A percentile compares a stretch with the other conserved stretches of the same genome.
phyloP scores from a whole-genome alignment of 2,329 filamentous ascomycete genomes.

The Kalmusia sp. region DNA sequence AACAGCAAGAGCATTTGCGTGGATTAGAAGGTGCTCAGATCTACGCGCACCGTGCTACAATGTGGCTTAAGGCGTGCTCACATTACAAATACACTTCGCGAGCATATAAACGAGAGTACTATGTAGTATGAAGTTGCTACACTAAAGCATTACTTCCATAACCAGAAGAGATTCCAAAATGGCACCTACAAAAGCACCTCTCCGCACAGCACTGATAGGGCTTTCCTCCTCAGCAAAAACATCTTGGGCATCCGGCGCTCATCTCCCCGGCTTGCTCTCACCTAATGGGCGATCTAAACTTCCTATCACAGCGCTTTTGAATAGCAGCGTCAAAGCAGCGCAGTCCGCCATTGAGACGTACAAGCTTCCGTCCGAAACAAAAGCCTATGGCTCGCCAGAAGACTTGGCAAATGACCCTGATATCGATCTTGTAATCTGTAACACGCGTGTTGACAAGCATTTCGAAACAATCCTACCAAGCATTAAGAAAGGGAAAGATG shows the following conservation, averaged over 20 bases:
- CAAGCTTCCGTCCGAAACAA: slow-evolving; percentile 45
- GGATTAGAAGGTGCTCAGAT: neutral
- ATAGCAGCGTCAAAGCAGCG: slow-evolving; percentile 52
- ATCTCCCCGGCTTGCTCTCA: slow-evolving; percentile 44
- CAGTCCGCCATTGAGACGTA: slow-evolving; percentile 50
- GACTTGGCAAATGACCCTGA: slow-evolving; percentile 51
- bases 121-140: neutral
- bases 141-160: neutral
- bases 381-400: slow-evolving; percentile 53
- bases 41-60: neutral
- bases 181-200: slow-evolving; percentile 11
- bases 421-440: slow-evolving; percentile 56
- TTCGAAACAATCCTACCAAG: slow-evolving; percentile 55
- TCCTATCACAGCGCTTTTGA: slow-evolving; percentile 56
- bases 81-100: slow-evolving; percentile 5
- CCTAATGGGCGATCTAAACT: slow-evolving; percentile 41
- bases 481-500: slow-evolving; percentile 59
- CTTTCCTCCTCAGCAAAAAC: slow-evolving; percentile 26
- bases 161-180: neutral
- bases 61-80: neutral
- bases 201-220: slow-evolving; percentile 34
- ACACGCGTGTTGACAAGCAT: slow-evolving; percentile 63
- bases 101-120: neutral
- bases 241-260: slow-evolving; percentile 43
- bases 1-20: too few relatives aligned